These are phyloP conservation scores for Betula pendula DNA, from an alignment of 306 rosid species.

Conservation along the genomic window DNA sequence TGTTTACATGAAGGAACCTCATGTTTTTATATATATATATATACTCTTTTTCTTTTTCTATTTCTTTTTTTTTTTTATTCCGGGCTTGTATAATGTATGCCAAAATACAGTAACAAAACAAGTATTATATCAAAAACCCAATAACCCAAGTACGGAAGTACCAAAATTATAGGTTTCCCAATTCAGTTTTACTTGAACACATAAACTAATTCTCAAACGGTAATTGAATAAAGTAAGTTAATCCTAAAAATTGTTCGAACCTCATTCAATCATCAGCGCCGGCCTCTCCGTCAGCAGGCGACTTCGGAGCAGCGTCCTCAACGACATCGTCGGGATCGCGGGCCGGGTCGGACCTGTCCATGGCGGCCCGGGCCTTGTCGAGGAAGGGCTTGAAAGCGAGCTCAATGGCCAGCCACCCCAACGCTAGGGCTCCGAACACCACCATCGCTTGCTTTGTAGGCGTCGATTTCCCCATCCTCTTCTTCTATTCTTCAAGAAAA, in stretches of 20 bases:
- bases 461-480: slow-evolving; percentile 48
- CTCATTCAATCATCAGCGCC: slow-evolving; percentile 14
- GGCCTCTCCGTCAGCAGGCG: slow-evolving; percentile 1
- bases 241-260: neutral
- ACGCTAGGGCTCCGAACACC: slow-evolving; percentile 74
- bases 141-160: neutral
- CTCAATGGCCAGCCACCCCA: slow-evolving; percentile 77
- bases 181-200: neutral
- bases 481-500: neutral
- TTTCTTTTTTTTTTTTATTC: too few relatives aligned
- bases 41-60: too few relatives aligned
- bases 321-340: slow-evolving; percentile 69
- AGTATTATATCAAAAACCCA: neutral
- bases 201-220: neutral
- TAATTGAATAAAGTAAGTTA: neutral
- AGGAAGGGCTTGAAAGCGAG: slow-evolving; percentile 79
- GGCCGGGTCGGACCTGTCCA: slow-evolving; percentile 74
- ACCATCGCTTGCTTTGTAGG: slow-evolving; percentile 62
- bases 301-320: neutral
- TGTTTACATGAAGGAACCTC: neutral
- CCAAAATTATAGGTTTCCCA: neutral
- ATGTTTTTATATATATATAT: too few relatives aligned
- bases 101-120: neutral
- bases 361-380: slow-evolving; percentile 49
- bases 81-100: too few relatives aligned